Conservation (phyloP, 805 yeast species). For the Metschnikowia drakensbergensis region DNA sequence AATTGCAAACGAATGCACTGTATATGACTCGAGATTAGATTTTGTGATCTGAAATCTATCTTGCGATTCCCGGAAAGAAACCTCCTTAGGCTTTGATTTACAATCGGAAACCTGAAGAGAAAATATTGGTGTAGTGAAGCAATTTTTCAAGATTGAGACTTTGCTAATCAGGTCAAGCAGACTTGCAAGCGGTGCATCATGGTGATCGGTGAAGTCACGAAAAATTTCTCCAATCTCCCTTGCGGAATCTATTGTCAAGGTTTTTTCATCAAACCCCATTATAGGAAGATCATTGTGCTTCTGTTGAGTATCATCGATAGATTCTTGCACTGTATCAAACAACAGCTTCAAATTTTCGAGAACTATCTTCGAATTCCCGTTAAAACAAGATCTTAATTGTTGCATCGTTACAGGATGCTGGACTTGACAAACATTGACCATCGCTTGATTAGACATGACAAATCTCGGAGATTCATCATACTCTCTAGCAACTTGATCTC, state of each 20-base stretch:
- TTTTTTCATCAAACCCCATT: neutral
- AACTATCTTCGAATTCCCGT: constrained; percentile 20
- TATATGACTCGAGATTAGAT: neutral
- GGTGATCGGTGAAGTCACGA: neutral
- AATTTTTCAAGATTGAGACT: constrained; percentile 1
- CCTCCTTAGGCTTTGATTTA: constrained; percentile 21
- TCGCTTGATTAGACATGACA: constrained; percentile 76
- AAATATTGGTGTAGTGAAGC: neutral
- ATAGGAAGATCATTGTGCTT: neutral
- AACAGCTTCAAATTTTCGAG: constrained; percentile 55
- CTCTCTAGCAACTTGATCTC: constrained; percentile 70
- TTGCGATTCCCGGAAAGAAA: neutral
- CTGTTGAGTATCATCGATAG: constrained; percentile 21
- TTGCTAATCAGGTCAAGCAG: neutral
- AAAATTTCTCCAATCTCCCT: neutral
- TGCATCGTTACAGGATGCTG: constrained; percentile 51
- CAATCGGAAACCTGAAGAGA: constrained; percentile 8
- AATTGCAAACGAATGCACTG: neutral
- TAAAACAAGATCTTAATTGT: constrained; percentile 5
- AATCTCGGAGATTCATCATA: constrained; percentile 83
- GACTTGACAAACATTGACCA: constrained; percentile 56
- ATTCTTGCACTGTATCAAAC: constrained; percentile 51
- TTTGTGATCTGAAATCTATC: neutral
- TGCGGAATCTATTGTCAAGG: neutral
- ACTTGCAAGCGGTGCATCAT: neutral